Evolutionary conservation across 2,329 filamentous ascomycete genomes (phyloP).

Genomic region (Aureobasidium melanogenum): DNA sequence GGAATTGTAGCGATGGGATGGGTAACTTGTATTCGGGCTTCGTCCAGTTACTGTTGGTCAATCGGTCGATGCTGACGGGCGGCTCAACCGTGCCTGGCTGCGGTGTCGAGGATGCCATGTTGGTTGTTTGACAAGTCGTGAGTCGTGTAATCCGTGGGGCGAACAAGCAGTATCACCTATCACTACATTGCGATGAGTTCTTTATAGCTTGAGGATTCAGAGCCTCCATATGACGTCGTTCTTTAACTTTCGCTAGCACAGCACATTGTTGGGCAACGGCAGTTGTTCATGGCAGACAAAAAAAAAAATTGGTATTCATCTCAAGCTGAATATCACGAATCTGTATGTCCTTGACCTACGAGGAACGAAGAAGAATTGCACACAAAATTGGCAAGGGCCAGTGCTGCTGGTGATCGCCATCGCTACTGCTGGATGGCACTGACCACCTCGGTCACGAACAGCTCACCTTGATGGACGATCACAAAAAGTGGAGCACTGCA

Average conservation of each 20-base stretch:
- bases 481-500: neutral
- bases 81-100: neutral
- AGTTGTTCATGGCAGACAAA: neutral
- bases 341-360: neutral
- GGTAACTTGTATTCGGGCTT: slow-evolving; percentile 18
- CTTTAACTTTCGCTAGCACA: neutral
- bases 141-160: neutral
- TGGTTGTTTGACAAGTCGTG: neutral
- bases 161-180: neutral
- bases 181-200: neutral
- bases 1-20: slow-evolving; percentile 16
- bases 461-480: slow-evolving; percentile 9
- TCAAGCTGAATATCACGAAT: neutral
- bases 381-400: neutral
- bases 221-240: neutral
- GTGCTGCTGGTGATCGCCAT: neutral
- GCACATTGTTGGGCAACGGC: neutral
- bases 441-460: neutral
- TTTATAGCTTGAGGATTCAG: neutral
- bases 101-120: slow-evolving; percentile 2
- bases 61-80: slow-evolving; percentile 7
- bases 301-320: no score
- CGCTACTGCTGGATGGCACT: neutral
- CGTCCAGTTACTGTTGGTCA: slow-evolving; percentile 20
- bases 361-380: neutral